A percentile compares a stretch with the other conserved stretches of the same genome.
Evolutionary conservation across 768 basidiomycete genomes (phyloP).

Genomic region (Dentipellis fragilis): DNA sequence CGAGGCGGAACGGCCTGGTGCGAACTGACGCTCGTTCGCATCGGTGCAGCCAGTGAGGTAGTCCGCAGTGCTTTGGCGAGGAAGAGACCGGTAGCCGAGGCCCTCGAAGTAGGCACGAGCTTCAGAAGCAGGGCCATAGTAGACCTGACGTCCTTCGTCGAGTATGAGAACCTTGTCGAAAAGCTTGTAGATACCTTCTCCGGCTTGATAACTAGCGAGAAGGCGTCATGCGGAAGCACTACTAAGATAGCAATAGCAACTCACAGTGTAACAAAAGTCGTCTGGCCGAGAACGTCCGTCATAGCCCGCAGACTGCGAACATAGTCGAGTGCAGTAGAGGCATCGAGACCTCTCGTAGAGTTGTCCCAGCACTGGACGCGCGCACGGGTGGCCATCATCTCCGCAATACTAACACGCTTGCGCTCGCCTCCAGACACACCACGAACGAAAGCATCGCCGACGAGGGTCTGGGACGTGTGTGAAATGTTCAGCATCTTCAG

Average conservation of each 20-base stretch:
- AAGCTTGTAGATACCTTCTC: constrained; percentile 63
- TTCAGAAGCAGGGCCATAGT: constrained; percentile 62
- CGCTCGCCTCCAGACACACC: constrained; percentile 75
- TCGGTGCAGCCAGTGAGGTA: constrained; percentile 79
- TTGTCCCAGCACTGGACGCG: constrained; percentile 81
- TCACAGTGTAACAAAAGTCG: constrained; percentile 70
- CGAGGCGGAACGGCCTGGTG: constrained; percentile 40
- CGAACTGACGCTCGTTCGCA: constrained; percentile 72
- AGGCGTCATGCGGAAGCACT: background rate
- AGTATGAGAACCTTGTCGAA: constrained; percentile 89
- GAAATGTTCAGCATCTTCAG: constrained; percentile 76
- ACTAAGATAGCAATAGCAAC: constrained; percentile 14
- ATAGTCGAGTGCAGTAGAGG: constrained; percentile 84
- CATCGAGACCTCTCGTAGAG: constrained; percentile 72
- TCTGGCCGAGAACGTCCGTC: constrained; percentile 75
- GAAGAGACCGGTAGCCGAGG: constrained; percentile 63
- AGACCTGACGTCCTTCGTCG: constrained; percentile 72
- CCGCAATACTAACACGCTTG: constrained; percentile 76
- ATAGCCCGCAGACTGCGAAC: constrained; percentile 67
- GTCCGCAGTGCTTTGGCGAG: constrained; percentile 79
- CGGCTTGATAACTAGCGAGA: constrained; percentile 40
- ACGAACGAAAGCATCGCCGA: constrained; percentile 82
- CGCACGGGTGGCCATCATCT: constrained; percentile 78
- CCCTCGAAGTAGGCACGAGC: constrained; percentile 73
- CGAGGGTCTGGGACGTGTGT: constrained; percentile 68